Evolutionary conservation across 2,329 filamentous ascomycete species (phyloP), one percentile per base, ranked within the genome.

Genomic region (Talaromyces islandicus): DNA sequence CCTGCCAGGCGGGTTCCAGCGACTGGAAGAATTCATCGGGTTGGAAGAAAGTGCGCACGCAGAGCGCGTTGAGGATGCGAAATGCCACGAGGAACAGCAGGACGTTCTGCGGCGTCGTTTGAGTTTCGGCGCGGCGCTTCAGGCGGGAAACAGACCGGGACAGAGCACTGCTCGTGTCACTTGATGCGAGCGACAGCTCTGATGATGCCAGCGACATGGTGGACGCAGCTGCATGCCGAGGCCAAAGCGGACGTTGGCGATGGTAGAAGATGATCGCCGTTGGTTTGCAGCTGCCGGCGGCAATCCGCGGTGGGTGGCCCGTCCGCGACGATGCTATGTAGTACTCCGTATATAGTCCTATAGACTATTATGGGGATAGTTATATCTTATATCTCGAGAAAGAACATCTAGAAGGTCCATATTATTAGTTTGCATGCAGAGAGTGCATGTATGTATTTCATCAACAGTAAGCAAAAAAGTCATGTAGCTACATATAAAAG

Each of bases 21-120:
- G 92, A 89, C 72, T 99, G 94, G 70, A 94, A 99, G 79, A 91
- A 97, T 75, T 99, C 94, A 78, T 99, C 94, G 29, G 94, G 94
- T 75, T 99, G 94, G 78, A 99, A 99, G 74, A 97, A 99, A 21
- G 94, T 97, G 65, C 85, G 81, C 60, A 95, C 80, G 63, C 82
- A 85, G 67, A 94, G 81, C 32, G 91, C 87, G 77, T 96, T 96
- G 72, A 90, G 73, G 64, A 93, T 82, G 58, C 94, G 90, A 64
- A 96, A 83, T 46, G 85, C 80, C 65, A 97, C 54, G 19, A 81
- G 71, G 58, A 72, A 73, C 24, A 78, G 67, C 57, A 79, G 67
- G 60, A 78, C 64, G 57, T 62, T 60, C 3, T 56, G 60, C 29
- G 60, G 56, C 41, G 59, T 55, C 12, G 59, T 54, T 35, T 55